A percentile compares a stretch with the other conserved stretches of the same genome.
Evolutionary conservation across 345 rosid species (phyloP).

Genomic region (Corchorus capsularis): DNA sequence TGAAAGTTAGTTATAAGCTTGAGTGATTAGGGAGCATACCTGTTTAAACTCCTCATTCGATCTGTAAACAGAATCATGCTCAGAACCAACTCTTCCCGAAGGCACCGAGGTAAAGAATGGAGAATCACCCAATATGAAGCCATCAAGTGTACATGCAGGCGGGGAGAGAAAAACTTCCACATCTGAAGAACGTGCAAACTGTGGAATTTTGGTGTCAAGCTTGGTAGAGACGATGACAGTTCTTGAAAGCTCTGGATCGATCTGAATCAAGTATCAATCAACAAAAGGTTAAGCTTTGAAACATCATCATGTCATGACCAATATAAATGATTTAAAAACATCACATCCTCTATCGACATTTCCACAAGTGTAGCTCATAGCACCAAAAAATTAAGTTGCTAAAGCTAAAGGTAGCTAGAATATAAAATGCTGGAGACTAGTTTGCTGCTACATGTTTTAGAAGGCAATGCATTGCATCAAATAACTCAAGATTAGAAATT

Average conservation of each 20-base stretch:
- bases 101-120: constrained; percentile 98
- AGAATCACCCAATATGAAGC: constrained; percentile 78
- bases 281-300: constrained; percentile 22
- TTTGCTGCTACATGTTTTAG: not conserved
- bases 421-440: not conserved
- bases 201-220: constrained; percentile 93
- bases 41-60: constrained; percentile 90
- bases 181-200: constrained; percentile 84
- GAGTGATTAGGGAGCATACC: constrained; percentile 41
- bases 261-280: constrained; percentile 42
- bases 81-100: constrained; percentile 90
- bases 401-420: not conserved
- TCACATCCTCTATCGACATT: not conserved
- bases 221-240: constrained; percentile 88
- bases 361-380: not conserved
- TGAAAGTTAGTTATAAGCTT: not conserved
- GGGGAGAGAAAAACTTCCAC: constrained; percentile 96
- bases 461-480: not conserved
- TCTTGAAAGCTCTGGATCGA: constrained; percentile 95
- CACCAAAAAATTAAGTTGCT: not conserved
- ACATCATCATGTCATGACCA: not conserved
- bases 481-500: not conserved
- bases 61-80: constrained; percentile 68
- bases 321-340: not conserved
- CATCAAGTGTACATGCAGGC: constrained; percentile 81